Percentiles rank a stretch among this genome's conserved stretches.
Conservation (phyloP, 2,329 filamentous ascomycete genomes). For the Gremmenia infestans region DNA sequence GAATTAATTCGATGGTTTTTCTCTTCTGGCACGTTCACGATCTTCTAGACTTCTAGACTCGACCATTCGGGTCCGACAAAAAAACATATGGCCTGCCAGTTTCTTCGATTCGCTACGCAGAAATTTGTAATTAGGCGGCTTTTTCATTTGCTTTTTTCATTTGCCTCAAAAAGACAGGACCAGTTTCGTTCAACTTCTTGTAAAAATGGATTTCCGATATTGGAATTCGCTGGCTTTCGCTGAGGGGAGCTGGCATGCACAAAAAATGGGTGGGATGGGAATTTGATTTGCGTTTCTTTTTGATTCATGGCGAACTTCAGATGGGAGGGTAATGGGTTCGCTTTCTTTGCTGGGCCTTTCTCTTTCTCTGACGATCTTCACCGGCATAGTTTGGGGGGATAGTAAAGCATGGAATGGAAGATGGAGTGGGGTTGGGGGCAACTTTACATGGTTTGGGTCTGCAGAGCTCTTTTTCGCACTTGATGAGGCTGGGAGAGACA, state of each 20-base stretch:
- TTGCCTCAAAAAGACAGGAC: conserved; percentile 16
- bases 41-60: conserved; percentile 24
- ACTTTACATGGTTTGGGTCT: not conserved
- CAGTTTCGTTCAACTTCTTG: conserved; percentile 28
- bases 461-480: not conserved
- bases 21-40: conserved; percentile 28
- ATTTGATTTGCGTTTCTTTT: conserved; percentile 7
- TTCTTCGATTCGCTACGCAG: conserved; percentile 27
- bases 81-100: conserved; percentile 25
- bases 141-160: conserved; percentile 30
- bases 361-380: not conserved
- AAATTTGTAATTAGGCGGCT: conserved; percentile 34
- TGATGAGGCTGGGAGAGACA: not conserved
- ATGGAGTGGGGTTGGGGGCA: not conserved
- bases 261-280: conserved; percentile 24
- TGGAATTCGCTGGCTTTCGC: conserved; percentile 23
- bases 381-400: not conserved
- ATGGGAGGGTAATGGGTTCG: not conserved
- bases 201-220: conserved; percentile 25
- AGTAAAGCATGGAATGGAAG: not conserved
- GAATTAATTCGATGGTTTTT: conserved; percentile 21
- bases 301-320: conserved; percentile 1
- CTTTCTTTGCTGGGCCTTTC: not conserved
- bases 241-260: conserved; percentile 24
- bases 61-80: conserved; percentile 18